phyloP scores from a whole-genome alignment of 306 rosid species.

The Amphicarpaea edgeworthii region DNA sequence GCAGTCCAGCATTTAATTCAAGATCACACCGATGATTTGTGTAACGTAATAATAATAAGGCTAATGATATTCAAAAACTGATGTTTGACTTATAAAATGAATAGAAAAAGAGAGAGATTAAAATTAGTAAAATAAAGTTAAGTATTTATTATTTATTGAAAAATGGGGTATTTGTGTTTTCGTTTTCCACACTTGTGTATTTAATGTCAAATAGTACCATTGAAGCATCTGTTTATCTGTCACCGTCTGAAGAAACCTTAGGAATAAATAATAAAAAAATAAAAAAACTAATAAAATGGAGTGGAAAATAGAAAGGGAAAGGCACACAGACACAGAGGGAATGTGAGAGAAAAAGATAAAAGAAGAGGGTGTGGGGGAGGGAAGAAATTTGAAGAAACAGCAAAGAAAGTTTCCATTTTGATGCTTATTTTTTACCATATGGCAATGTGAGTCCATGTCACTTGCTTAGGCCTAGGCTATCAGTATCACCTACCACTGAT shows the following conservation, averaged over 20 bases:
- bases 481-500: constrained; percentile 84
- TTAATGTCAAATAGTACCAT: constrained; percentile 29
- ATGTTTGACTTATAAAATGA: constrained; percentile 43
- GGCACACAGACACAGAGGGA: not conserved
- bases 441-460: constrained; percentile 51
- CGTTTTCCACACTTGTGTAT: not conserved
- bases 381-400: constrained; percentile 77
- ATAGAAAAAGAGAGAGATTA: not conserved
- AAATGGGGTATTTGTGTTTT: not conserved
- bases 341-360: not conserved
- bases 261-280: constrained; percentile 42
- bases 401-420: constrained; percentile 63
- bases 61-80: not conserved
- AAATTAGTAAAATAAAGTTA: not conserved
- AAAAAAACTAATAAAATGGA: not conserved
- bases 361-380: constrained; percentile 24
- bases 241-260: constrained; percentile 41
- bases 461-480: constrained; percentile 41
- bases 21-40: constrained; percentile 43
- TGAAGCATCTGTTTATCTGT: constrained; percentile 50
- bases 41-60: not conserved
- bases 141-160: not conserved
- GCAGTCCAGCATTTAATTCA: constrained; percentile 48
- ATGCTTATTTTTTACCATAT: constrained; percentile 75
- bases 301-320: not conserved